Evolutionary conservation across 2,329 filamentous ascomycete genomes (phyloP), one percentile per base, ranked within the genome.

Genomic region (Incumbomyces lentus): DNA sequence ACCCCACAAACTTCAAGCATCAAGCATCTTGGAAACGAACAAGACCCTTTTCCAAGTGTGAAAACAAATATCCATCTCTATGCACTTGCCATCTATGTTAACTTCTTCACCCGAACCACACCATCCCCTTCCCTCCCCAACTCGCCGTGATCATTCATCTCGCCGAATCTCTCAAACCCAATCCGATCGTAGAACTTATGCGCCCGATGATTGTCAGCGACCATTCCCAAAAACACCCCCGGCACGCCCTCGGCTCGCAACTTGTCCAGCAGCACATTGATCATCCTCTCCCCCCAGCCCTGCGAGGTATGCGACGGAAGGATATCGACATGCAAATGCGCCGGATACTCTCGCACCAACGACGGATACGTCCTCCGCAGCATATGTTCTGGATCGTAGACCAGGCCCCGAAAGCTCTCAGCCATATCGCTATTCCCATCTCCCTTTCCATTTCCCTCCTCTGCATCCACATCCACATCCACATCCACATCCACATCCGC

Each of bases 241-340:
- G 53, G 52, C 7, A 56, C 40, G 3, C 49, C 48, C 12, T 30
- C 34, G 14, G 36, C 45, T 3, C 46, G 42, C 29, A 40, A 40
- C 17, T 45, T 33, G 8, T 46, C 16, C 33, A 44, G 46, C 14
- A 55, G 50, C 17, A 11, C 26, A 7, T 51, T 35, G 6, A 56
- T 53, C 47, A 56, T 26, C 29, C 46, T 46, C 30, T 48, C 42
- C 29, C 54, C 54, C 35, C 42, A 53, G 11, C 54, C 52, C 32
- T 52, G 47, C 33, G 44, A 44, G 34, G 55, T 52, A 37, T 50
- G 50, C 3, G 29, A 17, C 11, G 33, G 31, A 22, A 56, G 39
- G 14, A 56, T 44, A 33, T 56, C 54, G 29, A 56, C 52, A 19
- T 56, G 54, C 10, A 56, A 31, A 47, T 56, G 54, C 13, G 50